Base-by-base conservation (phyloP, 352 stramenopile species). In the Pythium grandisporangium region DNA sequence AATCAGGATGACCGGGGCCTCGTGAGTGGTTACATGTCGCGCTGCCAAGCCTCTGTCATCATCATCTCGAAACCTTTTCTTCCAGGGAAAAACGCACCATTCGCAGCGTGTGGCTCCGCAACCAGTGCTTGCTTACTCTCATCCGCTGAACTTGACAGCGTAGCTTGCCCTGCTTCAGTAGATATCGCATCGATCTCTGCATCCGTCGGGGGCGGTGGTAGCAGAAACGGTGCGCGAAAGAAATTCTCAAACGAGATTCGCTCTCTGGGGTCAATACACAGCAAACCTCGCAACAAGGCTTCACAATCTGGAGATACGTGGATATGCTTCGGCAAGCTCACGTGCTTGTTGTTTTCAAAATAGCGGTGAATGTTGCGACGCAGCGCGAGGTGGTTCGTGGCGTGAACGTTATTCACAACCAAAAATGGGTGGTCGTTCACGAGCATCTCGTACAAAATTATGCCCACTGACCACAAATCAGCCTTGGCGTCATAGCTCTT, bases 361-460 rank as follows among this genome's bases (percentile, higher is more conserved):
- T 89, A 89, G 1, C 73, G 76, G 32, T 82, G 63, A 39, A 89
- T 89, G 43, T 89, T 89, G 13, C 73, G 63, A 3, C 76, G 70
- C 30, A 89, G 44, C 7, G 73, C 76, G 34, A 89, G 51, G 56
- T 89, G 76, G 47, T 89, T 89, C 4, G 73, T 89, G 19, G 76
- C 76, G 37, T 89, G 73, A 23, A 61, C 64, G 20, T 79, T 78
- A 40, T 89, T 68, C 5, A 89, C 76, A 1, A 87, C 59, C 5
- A 89, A 57, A 32, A 89, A 89, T 22, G 76, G 76, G 26, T 89
- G 76, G 37, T 84, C 71, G 30, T 87, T 84, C 22, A 59, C 72
- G n/a, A 89, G 60, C 76, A 89, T 89, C 50, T 89, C 76, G 56
- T 85, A 89, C 17, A 89, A 39, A 42, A 89, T 89, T 29, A 89